These are phyloP conservation scores for Breynia disticha DNA, from an alignment of 441 rosid genomes.

Conservation along the genomic window DNA sequence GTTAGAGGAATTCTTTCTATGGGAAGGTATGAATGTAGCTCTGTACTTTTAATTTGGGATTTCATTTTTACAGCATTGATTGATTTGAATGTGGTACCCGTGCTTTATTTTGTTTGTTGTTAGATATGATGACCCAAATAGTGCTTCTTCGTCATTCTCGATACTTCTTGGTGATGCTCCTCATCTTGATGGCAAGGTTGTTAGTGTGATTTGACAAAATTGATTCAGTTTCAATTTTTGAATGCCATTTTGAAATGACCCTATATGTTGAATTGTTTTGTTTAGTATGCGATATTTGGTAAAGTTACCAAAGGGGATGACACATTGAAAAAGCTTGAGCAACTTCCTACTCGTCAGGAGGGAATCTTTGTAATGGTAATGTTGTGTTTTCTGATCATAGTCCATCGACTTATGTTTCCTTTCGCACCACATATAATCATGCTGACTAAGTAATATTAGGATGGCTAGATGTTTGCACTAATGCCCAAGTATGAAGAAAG, in stretches of 20 bases:
- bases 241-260: constrained; percentile 8
- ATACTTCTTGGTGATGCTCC: constrained; percentile 90
- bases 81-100: background rate
- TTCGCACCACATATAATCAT: constrained; percentile 4
- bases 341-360: constrained; percentile 76
- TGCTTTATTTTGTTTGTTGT: constrained; percentile 11
- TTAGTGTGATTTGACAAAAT: constrained; percentile 9
- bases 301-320: constrained; percentile 91
- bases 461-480: background rate
- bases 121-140: constrained; percentile 77
- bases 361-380: constrained; percentile 91
- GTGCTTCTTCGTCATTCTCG: constrained; percentile 82
- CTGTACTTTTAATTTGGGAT: no score
- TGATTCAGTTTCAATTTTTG: constrained; percentile 4
- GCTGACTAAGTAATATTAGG: background rate
- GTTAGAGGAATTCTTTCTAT: constrained; percentile 88
- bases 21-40: constrained; percentile 51
- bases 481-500: background rate
- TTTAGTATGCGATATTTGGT: constrained; percentile 90
- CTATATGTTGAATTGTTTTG: constrained; percentile 11
- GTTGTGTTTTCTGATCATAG: constrained; percentile 5
- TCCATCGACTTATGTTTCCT: background rate
- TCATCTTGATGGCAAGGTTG: constrained; percentile 82
- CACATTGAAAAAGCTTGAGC: constrained; percentile 74
- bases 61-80: background rate